Evolutionary conservation across 2,329 filamentous ascomycete genomes (phyloP).

Genomic region (Xenosphaeropsis pyriputrescens): DNA sequence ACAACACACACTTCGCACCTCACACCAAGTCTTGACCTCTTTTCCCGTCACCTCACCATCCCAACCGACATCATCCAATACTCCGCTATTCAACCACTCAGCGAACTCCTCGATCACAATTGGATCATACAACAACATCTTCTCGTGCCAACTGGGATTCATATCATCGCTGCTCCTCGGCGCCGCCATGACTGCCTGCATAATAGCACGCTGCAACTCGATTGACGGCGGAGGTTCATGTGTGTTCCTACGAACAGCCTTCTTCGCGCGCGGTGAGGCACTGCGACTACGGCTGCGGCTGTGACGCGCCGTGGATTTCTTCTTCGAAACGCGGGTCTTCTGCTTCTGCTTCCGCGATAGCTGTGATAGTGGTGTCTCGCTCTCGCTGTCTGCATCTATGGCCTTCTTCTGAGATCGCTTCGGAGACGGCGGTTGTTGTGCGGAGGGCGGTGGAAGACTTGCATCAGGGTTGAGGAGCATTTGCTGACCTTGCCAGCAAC

Average conservation of each 20-base stretch:
- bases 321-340: slow-evolving; percentile 21
- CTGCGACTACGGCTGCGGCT: no score
- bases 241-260: slow-evolving; percentile 2
- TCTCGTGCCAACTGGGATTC: slow-evolving; percentile 70
- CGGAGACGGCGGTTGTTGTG: slow-evolving; percentile 10
- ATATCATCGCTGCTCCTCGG: slow-evolving; percentile 32
- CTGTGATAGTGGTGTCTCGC: slow-evolving; percentile 7
- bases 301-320: slow-evolving; percentile 13
- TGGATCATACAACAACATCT: slow-evolving; percentile 86
- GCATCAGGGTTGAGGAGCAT: slow-evolving; percentile 12
- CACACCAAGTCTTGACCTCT: slow-evolving; percentile 81
- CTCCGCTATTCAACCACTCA: slow-evolving; percentile 64
- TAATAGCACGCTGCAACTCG: slow-evolving; percentile 35
- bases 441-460: background rate
- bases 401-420: slow-evolving; percentile 13
- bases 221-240: slow-evolving; percentile 6
- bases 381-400: slow-evolving; percentile 6
- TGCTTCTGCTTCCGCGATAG: slow-evolving; percentile 15
- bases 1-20: slow-evolving; percentile 75
- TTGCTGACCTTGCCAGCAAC: slow-evolving; percentile 54
- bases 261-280: slow-evolving; percentile 3
- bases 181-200: slow-evolving; percentile 34
- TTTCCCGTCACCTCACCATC: slow-evolving; percentile 46
- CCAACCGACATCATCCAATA: slow-evolving; percentile 44
- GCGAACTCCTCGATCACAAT: slow-evolving; percentile 79